phyloP scores from a whole-genome alignment of 169 alveolate species.

The Plasmodium vivax region DNA sequence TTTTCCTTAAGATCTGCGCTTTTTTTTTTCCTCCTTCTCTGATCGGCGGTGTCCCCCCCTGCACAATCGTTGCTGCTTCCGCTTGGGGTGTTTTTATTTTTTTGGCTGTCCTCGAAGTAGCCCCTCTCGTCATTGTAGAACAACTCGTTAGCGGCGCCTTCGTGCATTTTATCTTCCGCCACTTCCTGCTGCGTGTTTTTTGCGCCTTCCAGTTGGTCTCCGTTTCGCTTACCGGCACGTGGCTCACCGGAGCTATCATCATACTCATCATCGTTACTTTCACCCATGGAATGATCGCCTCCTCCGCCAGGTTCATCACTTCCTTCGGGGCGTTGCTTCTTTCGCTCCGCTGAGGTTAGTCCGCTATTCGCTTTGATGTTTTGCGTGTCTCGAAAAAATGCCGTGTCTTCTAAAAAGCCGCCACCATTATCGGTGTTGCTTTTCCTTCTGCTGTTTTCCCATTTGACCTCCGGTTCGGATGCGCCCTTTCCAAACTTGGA shows the following conservation, averaged over 20 bases:
- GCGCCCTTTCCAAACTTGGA: not conserved
- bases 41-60: not conserved
- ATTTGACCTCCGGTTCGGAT: not conserved
- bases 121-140: constrained; percentile 3
- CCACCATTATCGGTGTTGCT: not conserved
- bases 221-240: not conserved
- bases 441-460: not conserved
- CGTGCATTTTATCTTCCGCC: not conserved
- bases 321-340: not conserved
- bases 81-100: constrained; percentile 1
- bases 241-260: not conserved
- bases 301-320: not conserved
- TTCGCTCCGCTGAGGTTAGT: not conserved
- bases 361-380: not conserved
- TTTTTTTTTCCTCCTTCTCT: not conserved
- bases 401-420: not conserved
- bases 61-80: not conserved
- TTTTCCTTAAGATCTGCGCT: not conserved
- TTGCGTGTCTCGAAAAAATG: not conserved
- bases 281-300: not conserved
- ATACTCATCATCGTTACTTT: not conserved
- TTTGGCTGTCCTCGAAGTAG: not conserved
- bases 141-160: not conserved
- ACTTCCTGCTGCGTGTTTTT: not conserved
- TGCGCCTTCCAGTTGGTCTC: not conserved